Percentiles rank a stretch among this genome's conserved stretches.
These are phyloP conservation scores for Neurospora sp. DNA, from an alignment of 495 filamentous ascomycete genomes.

Conservation along the genomic window DNA sequence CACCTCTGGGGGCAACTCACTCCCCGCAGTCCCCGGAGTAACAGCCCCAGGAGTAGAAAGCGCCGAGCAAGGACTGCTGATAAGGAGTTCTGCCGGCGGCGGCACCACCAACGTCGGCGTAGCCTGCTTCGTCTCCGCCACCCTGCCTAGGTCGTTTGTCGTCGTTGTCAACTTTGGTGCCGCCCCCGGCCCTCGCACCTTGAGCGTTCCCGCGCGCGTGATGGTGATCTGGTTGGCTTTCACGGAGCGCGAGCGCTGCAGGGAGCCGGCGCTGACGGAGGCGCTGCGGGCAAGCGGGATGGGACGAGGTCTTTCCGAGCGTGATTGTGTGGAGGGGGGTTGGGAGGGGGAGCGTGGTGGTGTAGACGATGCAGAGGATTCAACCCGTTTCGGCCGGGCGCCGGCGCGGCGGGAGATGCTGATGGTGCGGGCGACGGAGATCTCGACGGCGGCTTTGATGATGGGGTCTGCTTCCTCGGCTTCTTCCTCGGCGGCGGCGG, in stretches of 20 bases:
- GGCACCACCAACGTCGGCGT: constrained; percentile 27
- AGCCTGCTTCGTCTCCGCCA: constrained; percentile 27
- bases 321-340: constrained; percentile 21
- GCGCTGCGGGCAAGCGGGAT: background rate
- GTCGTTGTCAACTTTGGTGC: constrained; percentile 9
- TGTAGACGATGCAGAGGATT: background rate
- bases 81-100: background rate
- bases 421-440: constrained; percentile 50
- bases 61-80: background rate
- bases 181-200: constrained; percentile 7
- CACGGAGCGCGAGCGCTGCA: constrained; percentile 2
- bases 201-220: background rate
- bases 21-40: background rate
- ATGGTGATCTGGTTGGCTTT: background rate
- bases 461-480: constrained; percentile 27
- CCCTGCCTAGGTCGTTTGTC: constrained; percentile 17
- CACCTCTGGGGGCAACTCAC: background rate
- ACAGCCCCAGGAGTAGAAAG: background rate
- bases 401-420: constrained; percentile 36
- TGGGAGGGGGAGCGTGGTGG: constrained; percentile 35
- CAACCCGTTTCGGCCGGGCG: background rate
- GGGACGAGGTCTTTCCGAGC: background rate
- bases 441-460: constrained; percentile 39
- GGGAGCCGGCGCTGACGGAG: constrained; percentile 4
- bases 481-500: background rate